phyloP scores from a whole-genome alignment of 2,329 filamentous ascomycete species.

The Claviceps purpurea region DNA sequence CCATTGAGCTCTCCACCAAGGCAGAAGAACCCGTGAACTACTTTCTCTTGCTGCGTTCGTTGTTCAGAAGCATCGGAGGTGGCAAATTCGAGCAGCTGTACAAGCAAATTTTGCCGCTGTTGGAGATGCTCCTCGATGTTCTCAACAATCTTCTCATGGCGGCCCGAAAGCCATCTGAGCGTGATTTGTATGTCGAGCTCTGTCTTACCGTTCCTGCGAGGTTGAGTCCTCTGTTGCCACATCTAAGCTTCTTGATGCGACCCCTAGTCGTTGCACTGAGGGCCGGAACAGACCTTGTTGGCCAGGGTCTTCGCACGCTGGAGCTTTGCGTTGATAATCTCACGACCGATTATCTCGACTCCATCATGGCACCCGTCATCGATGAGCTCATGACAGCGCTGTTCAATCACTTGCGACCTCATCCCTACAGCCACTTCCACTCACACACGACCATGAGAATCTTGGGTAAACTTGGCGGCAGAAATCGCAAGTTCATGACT shows the following conservation, averaged over 20 bases:
- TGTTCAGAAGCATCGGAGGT: constrained; percentile 93
- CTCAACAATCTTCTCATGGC: constrained; percentile 89
- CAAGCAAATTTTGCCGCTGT: constrained; percentile 87
- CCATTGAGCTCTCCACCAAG: constrained; percentile 87
- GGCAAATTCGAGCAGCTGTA: constrained; percentile 96
- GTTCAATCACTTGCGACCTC: constrained; percentile 87
- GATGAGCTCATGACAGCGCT: constrained; percentile 96
- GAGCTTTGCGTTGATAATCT: constrained; percentile 97
- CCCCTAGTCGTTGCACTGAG: constrained; percentile 90
- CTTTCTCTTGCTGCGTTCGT: constrained; percentile 78
- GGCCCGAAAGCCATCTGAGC: constrained; percentile 76
- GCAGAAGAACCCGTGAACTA: constrained; percentile 99
- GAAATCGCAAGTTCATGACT: constrained; percentile 91
- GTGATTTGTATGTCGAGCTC: constrained; percentile 93
- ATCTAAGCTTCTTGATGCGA: constrained; percentile 93
- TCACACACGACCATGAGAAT: constrained; percentile 97
- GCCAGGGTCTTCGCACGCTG: constrained; percentile 81
- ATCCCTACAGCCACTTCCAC: constrained; percentile 94
- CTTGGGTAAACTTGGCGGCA: constrained; percentile 85
- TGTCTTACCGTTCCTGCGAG: constrained; percentile 91
- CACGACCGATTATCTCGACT: constrained; percentile 93
- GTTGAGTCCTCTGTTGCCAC: constrained; percentile 85
- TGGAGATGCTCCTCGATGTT: constrained; percentile 96
- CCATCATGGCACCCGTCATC: constrained; percentile 98
- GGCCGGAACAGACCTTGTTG: constrained; percentile 84